Evolutionary conservation across 108 stramenopile species (phyloP).

Genomic region (Epipyxis sp.): DNA sequence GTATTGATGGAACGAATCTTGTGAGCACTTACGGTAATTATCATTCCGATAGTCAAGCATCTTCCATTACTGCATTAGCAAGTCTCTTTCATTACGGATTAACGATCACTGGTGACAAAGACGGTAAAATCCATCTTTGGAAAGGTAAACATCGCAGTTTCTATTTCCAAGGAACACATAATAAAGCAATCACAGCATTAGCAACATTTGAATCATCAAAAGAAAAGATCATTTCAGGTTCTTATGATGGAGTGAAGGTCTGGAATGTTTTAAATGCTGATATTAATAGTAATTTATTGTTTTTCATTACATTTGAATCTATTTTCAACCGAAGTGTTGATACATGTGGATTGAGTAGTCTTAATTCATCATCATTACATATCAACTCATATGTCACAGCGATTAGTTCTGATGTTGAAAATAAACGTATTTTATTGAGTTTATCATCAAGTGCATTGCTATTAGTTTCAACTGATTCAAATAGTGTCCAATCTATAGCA

Average conservation of each 20-base stretch:
- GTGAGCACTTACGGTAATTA: background rate
- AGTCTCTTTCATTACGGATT: background rate
- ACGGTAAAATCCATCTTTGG: background rate
- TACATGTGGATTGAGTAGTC: background rate
- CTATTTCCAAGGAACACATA: background rate
- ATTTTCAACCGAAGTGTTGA: background rate
- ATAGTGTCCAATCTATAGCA: background rate
- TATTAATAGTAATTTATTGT: background rate
- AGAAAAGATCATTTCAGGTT: background rate
- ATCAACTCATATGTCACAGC: background rate
- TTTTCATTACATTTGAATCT: background rate
- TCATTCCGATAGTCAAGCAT: background rate
- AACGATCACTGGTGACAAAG: background rate
- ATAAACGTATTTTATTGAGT: background rate
- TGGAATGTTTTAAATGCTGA: background rate
- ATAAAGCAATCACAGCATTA: background rate
- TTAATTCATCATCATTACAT: background rate
- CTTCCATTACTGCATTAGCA: conserved; percentile 11
- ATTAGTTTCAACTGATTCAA: background rate
- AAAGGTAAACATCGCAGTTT: background rate
- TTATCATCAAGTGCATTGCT: background rate
- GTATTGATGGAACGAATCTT: background rate
- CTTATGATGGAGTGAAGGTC: background rate
- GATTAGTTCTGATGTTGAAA: background rate
- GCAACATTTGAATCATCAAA: background rate